Evolutionary conservation across 805 yeast genomes (phyloP).

Genomic region (Wickerhamomyces silvicola): DNA sequence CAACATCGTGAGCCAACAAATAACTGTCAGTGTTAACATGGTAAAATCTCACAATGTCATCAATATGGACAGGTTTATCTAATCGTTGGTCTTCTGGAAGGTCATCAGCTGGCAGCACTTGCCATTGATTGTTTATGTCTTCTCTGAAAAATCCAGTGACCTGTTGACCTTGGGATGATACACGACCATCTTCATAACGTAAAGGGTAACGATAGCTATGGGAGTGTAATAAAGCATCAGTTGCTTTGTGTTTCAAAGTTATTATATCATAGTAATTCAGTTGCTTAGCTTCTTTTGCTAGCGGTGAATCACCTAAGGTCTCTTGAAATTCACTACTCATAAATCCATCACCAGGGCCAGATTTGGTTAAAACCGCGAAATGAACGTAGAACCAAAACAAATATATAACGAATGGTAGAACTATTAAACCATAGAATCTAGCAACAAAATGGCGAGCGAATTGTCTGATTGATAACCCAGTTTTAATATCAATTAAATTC

Average conservation of each 20-base stretch:
- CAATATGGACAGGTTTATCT: constrained; percentile 53
- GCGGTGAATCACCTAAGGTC: constrained; percentile 75
- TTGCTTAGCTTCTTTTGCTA: constrained; percentile 63
- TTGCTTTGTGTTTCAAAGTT: constrained; percentile 75
- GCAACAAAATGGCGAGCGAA: constrained; percentile 67
- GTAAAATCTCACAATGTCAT: constrained; percentile 70
- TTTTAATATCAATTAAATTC: constrained; percentile 69
- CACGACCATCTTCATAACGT: constrained; percentile 93
- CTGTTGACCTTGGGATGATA: constrained; percentile 92
- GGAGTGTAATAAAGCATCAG: constrained; percentile 77
- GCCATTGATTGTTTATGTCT: constrained; percentile 78
- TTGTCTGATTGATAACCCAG: constrained; percentile 52
- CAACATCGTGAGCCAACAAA: constrained; percentile 89
- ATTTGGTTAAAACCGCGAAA: constrained; percentile 69
- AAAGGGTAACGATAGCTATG: constrained; percentile 71
- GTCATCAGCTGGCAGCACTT: constrained; percentile 59
- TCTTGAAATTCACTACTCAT: constrained; percentile 97
- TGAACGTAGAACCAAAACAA: constrained; percentile 90
- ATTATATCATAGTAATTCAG: constrained; percentile 72
- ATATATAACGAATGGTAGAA: constrained; percentile 77
- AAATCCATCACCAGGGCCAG: constrained; percentile 94
- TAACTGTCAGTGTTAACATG: constrained; percentile 78
- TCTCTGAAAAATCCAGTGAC: constrained; percentile 62
- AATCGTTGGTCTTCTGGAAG: constrained; percentile 31
- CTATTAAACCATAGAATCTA: constrained; percentile 63